Percentiles rank a stretch among this genome's conserved stretches.
phyloP scores from a whole-genome alignment of 306 rosid genomes.

The Gastrolobium villosum region DNA sequence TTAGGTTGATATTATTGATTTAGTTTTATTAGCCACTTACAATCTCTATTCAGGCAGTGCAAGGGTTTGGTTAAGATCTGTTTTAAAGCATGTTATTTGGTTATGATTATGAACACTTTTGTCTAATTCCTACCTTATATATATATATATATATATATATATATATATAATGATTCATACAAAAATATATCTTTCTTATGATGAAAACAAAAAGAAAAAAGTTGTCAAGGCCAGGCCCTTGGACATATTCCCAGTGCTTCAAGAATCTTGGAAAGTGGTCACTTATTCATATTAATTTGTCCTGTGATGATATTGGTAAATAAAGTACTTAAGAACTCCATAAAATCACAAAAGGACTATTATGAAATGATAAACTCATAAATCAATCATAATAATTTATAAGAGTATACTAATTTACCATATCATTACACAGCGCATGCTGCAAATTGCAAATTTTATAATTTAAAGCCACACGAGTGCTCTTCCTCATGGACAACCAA shows the following conservation, averaged over 20 bases:
- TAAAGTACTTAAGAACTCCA: neutral
- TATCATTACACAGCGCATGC: constrained; percentile 29
- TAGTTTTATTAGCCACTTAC: neutral
- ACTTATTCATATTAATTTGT: neutral
- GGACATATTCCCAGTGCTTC: neutral
- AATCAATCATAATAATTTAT: neutral
- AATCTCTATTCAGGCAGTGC: neutral
- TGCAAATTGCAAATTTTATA: constrained; percentile 26
- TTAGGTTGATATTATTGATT: constrained; percentile 7
- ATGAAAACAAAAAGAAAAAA: neutral
- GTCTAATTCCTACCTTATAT: neutral
- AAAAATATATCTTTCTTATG: neutral
- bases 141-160: no score
- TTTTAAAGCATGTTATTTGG: neutral
- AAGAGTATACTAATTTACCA: neutral
- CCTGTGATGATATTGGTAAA: neutral
- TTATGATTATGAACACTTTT: neutral
- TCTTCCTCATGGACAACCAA: constrained; percentile 33
- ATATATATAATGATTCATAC: neutral
- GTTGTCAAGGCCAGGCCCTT: neutral
- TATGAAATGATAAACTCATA: neutral
- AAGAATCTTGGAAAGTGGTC: constrained; percentile 9
- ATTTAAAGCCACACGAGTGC: constrained; percentile 41
- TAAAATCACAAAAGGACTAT: neutral
- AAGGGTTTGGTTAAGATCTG: neutral